Percentiles rank a stretch among this genome's conserved stretches.
Evolutionary conservation across 345 rosid species (phyloP).

Genomic region (Melaleuca alternifolia): DNA sequence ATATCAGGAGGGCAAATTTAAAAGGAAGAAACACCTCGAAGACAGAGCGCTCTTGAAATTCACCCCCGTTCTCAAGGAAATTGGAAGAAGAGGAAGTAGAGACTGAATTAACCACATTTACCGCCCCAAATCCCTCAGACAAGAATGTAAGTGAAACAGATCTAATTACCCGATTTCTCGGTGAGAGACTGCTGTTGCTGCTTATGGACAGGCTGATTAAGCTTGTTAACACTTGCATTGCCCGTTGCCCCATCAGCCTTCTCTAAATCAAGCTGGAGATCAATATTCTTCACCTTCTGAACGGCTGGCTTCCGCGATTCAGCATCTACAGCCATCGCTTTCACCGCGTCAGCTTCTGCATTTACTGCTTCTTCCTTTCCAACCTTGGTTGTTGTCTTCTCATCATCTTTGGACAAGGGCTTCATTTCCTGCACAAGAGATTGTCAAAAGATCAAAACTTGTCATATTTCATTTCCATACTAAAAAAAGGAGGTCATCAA

Average conservation of each 20-base stretch:
- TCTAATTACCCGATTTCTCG: slow-evolving; percentile 48
- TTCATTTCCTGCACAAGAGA: slow-evolving; percentile 39
- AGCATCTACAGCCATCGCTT: slow-evolving; percentile 21
- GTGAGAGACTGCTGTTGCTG: slow-evolving; percentile 11
- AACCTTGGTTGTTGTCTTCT: slow-evolving; percentile 15
- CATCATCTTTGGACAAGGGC: slow-evolving; percentile 37
- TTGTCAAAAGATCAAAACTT: background rate
- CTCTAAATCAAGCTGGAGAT: slow-evolving; percentile 74
- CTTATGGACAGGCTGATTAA: slow-evolving; percentile 39
- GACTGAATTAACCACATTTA: background rate
- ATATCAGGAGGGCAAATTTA: background rate
- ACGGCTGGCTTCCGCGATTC: slow-evolving; percentile 36
- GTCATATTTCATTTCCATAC: background rate
- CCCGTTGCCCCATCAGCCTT: slow-evolving; percentile 46
- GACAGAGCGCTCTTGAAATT: background rate
- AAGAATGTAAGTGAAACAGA: background rate
- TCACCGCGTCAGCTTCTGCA: slow-evolving; percentile 39
- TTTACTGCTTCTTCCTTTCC: slow-evolving; percentile 21
- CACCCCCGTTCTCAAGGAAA: background rate
- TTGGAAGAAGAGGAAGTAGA: background rate
- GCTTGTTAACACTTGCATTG: slow-evolving; percentile 15
- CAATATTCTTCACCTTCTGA: slow-evolving; percentile 40
- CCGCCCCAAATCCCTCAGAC: background rate
- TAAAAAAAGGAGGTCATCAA: background rate
- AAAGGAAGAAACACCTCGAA: background rate